Percentiles rank a stretch among this genome's conserved stretches.
Conservation (phyloP, 331 rosid genomes). For the Dryas integrifolia region DNA sequence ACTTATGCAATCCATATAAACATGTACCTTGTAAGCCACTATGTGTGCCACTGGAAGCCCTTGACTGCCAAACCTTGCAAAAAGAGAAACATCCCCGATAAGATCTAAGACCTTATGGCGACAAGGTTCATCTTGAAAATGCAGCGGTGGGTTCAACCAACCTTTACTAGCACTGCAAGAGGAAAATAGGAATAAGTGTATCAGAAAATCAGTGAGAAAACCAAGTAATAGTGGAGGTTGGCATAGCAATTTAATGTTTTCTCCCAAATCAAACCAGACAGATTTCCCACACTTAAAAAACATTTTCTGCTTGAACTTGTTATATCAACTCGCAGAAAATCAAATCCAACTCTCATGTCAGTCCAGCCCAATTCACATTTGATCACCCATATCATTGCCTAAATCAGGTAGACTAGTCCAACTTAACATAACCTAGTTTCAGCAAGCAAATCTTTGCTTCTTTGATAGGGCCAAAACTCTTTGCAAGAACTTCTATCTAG, state of each 20-base stretch:
- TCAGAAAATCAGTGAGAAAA: constrained; percentile 3
- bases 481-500: not conserved
- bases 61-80: constrained; percentile 74
- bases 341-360: not conserved
- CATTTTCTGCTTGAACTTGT: not conserved
- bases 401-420: not conserved
- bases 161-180: constrained; percentile 58
- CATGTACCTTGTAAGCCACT: constrained; percentile 66
- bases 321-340: not conserved
- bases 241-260: not conserved
- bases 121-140: constrained; percentile 76
- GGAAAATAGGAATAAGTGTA: constrained; percentile 5
- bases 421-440: not conserved
- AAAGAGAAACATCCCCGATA: constrained; percentile 82
- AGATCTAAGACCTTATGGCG: constrained; percentile 91
- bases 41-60: constrained; percentile 86
- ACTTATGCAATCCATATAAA: not conserved
- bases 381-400: not conserved
- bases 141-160: constrained; percentile 91
- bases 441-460: not conserved
- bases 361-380: constrained; percentile 2
- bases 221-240: not conserved
- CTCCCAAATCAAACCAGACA: not conserved
- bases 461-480: not conserved
- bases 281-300: not conserved